Evolutionary conservation across 2,329 filamentous ascomycete genomes (phyloP).

Genomic region (Penicillium sp.): DNA sequence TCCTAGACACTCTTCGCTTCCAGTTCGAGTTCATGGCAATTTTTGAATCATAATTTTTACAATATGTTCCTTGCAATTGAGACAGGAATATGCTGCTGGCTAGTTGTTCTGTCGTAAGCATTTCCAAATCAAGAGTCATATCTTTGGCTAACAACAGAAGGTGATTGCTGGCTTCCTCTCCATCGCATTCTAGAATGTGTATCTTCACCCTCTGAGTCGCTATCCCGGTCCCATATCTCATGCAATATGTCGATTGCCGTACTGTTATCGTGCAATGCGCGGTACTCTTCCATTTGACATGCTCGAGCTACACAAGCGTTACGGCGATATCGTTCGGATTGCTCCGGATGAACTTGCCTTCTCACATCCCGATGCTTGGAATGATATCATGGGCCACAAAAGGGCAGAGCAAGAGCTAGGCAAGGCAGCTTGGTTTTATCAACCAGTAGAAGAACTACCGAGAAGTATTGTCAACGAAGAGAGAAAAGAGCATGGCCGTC

Average conservation of each 20-base stretch:
- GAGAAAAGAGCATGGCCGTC: constrained; percentile 12
- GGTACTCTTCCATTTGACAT: constrained; percentile 2
- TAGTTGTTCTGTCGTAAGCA: not conserved
- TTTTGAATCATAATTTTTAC: not conserved
- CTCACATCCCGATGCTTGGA: constrained; percentile 16
- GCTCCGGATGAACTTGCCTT: not conserved
- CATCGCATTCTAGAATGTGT: not conserved
- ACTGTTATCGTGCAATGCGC: not conserved
- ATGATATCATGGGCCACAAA: constrained; percentile 22
- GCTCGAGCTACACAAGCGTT: constrained; percentile 1
- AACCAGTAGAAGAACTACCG: constrained; percentile 9
- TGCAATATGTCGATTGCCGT: constrained; percentile 5
- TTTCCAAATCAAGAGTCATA: not conserved
- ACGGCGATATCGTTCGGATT: not conserved
- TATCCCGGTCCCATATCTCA: constrained; percentile 4
- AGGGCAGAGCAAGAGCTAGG: constrained; percentile 12
- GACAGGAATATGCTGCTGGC: not conserved
- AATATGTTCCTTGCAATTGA: not conserved
- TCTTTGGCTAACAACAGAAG: not conserved
- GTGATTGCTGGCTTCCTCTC: not conserved
- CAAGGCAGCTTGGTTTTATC: constrained; percentile 21
- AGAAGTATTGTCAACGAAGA: constrained; percentile 19
- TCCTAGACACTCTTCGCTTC: not conserved
- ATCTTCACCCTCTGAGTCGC: constrained; percentile 4
- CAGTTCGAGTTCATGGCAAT: not conserved